Evolutionary conservation across 2,329 filamentous ascomycete genomes (phyloP).

Genomic region (Metarhizium guizhouense): DNA sequence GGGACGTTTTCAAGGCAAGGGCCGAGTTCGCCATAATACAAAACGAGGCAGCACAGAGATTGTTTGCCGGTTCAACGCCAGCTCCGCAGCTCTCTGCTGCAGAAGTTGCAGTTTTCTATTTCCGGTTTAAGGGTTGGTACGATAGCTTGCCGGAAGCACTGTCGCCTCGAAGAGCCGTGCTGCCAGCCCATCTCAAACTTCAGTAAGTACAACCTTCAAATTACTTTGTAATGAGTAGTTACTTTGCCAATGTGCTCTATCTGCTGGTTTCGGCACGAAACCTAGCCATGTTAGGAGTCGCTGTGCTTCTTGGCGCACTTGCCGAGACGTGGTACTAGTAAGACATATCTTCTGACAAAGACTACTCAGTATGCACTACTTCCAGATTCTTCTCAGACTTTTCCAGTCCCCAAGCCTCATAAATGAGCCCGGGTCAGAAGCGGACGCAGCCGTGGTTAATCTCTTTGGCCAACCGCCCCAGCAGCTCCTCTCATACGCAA

Average conservation of each 20-base stretch:
- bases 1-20: slow-evolving; percentile 17
- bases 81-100: background rate
- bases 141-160: slow-evolving; percentile 13
- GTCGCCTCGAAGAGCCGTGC: slow-evolving; percentile 13
- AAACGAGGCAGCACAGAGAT: slow-evolving; percentile 14
- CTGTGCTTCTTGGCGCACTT: too few relatives aligned
- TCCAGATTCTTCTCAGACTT: background rate
- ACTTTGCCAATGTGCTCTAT: too few relatives aligned
- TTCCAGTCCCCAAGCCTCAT: background rate
- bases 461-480: background rate
- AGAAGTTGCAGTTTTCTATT: slow-evolving; percentile 3
- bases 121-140: slow-evolving; percentile 15
- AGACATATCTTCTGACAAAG: background rate
- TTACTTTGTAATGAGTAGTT: background rate
- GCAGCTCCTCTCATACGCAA: background rate
- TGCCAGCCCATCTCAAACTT: slow-evolving; percentile 20
- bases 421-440: background rate
- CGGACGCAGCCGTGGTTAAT: background rate
- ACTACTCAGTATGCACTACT: slow-evolving; percentile 2
- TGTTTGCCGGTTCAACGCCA: background rate
- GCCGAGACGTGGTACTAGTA: too few relatives aligned
- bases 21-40: slow-evolving; percentile 19
- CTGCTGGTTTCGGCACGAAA: too few relatives aligned
- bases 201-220: slow-evolving; percentile 16
- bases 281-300: too few relatives aligned